phyloP scores from a whole-genome alignment of 75 land plant species.

The Ceratopteris richardii region DNA sequence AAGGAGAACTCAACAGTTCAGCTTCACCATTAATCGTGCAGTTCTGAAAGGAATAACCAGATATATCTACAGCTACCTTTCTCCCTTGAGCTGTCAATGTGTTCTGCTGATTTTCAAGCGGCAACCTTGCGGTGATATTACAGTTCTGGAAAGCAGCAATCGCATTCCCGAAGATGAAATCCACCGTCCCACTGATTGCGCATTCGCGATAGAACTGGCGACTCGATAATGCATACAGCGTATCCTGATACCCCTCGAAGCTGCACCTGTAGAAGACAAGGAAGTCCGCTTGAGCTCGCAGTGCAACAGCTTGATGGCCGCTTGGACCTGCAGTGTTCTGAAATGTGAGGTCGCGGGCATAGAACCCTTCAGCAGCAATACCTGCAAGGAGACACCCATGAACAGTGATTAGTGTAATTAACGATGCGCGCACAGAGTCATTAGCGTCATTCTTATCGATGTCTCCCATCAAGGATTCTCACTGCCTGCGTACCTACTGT shows the following conservation, averaged over 20 bases:
- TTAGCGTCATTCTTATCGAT: no score
- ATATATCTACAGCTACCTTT: conserved; percentile 55
- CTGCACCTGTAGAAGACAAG: conserved; percentile 34
- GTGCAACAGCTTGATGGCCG: conserved; percentile 27
- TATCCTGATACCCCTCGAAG: conserved; percentile 71
- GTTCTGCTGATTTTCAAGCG: conserved; percentile 42
- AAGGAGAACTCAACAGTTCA: conserved; percentile 35
- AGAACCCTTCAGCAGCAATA: conserved; percentile 9
- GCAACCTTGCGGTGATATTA: conserved; percentile 43
- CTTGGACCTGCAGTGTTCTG: conserved; percentile 23
- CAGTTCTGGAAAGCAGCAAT: conserved; percentile 65
- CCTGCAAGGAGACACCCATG: conserved; percentile 12
- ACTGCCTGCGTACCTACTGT: background rate
- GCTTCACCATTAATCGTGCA: conserved; percentile 33
- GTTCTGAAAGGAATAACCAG: conserved; percentile 49
- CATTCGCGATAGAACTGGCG: conserved; percentile 72
- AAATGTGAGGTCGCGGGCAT: conserved; percentile 9
- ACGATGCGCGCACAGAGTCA: background rate
- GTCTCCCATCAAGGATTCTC: no score
- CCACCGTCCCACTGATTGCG: conserved; percentile 69
- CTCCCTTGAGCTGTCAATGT: conserved; percentile 70
- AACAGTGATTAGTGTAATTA: no score
- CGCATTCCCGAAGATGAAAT: conserved; percentile 80
- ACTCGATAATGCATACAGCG: conserved; percentile 59
- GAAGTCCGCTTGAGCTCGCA: conserved; percentile 19